Evolutionary conservation across 1,139 yeast genomes (phyloP).

Genomic region (Blastobotrys indianensis): DNA sequence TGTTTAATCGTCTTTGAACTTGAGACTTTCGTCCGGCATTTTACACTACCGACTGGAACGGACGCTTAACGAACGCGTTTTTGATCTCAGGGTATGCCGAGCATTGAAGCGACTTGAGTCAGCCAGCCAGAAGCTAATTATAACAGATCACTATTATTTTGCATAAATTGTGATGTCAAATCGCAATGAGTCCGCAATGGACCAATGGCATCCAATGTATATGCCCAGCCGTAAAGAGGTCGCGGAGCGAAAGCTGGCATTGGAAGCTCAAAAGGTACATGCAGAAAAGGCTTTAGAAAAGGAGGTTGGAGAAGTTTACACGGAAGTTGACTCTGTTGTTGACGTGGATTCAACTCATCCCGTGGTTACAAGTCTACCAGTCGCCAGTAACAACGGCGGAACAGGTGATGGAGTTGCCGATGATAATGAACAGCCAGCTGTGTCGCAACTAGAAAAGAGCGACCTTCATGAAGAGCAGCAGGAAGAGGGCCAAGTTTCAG

Average conservation of each 20-base stretch:
- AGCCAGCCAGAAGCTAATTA: no score
- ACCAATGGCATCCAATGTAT: constrained; percentile 18
- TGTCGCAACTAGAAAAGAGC: neutral
- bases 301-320: neutral
- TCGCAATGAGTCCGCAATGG: constrained; percentile 3
- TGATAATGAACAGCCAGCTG: neutral
- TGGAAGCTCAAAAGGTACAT: neutral
- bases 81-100: no score
- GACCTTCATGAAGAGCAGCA: no score
- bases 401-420: neutral
- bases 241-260: neutral
- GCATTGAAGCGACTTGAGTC: no score
- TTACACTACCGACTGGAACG: no score
- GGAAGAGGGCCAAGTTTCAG: no score
- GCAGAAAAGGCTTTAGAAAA: neutral
- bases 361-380: neutral
- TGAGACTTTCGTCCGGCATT: no score
- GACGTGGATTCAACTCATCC: neutral
- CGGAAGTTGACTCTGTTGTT: neutral
- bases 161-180: no score
- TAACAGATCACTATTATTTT: no score
- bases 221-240: constrained; percentile 13
- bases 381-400: neutral
- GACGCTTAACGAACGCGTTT: no score
- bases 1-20: no score